Evolutionary conservation across 2,329 filamentous ascomycete species (phyloP).

Genomic region (Didymella glomerata): DNA sequence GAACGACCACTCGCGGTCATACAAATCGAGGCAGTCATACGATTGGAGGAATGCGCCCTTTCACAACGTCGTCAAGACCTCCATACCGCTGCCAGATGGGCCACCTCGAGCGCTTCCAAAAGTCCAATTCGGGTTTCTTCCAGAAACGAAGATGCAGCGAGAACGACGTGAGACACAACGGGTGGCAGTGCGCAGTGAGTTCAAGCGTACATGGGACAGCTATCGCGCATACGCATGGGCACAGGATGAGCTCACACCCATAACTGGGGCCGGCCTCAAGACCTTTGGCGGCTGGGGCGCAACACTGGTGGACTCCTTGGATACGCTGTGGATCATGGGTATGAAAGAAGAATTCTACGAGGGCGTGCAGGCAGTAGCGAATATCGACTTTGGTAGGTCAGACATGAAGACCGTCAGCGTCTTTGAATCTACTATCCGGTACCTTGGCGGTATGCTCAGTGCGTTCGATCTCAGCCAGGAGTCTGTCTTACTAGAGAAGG

Average conservation of each 20-base stretch:
- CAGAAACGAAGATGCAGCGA: slow-evolving; percentile 44
- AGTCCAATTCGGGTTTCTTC: slow-evolving; percentile 53
- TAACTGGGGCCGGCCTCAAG: slow-evolving; percentile 50
- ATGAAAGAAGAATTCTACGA: slow-evolving; percentile 58
- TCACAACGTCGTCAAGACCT: slow-evolving; percentile 48
- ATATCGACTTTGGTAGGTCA: slow-evolving; percentile 56
- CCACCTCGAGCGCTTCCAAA: slow-evolving; percentile 50
- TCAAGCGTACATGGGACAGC: slow-evolving; percentile 54
- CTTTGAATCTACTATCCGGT: slow-evolving; percentile 61
- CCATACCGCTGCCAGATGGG: slow-evolving; percentile 51
- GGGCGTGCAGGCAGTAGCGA: slow-evolving; percentile 55
- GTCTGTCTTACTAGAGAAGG: slow-evolving; percentile 48
- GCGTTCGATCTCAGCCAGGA: slow-evolving; percentile 51
- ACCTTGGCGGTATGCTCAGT: slow-evolving; percentile 49
- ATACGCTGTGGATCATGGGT: slow-evolving; percentile 60
- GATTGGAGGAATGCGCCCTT: slow-evolving; percentile 56
- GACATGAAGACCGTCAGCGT: slow-evolving; percentile 56
- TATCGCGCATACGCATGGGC: slow-evolving; percentile 58
- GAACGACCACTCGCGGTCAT: slow-evolving; percentile 35
- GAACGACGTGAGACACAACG: slow-evolving; percentile 43
- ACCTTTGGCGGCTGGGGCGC: slow-evolving; percentile 60
- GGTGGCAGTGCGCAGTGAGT: slow-evolving; percentile 53
- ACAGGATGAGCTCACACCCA: slow-evolving; percentile 57
- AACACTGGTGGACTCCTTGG: slow-evolving; percentile 57
- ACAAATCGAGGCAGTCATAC: slow-evolving; percentile 39